phyloP scores from a whole-genome alignment of 768 basidiomycete species.

The Agaricus bisporus region DNA sequence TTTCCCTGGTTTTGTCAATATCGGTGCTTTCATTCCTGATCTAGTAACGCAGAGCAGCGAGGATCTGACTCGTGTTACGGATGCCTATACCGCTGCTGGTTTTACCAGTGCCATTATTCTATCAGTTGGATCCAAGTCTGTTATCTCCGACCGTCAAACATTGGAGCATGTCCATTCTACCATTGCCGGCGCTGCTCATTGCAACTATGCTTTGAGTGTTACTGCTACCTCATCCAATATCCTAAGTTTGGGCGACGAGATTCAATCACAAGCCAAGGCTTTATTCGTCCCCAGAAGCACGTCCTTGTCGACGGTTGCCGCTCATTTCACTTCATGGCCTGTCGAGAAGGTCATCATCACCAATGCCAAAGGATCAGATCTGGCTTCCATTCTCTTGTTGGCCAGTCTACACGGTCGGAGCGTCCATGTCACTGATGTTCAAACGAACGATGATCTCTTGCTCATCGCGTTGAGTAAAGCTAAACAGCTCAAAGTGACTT shows the following conservation, averaged over 20 bases:
- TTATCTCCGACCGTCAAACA: constrained; percentile 60
- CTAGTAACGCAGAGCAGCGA: constrained; percentile 47
- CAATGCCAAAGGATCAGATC: constrained; percentile 85
- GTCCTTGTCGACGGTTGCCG: constrained; percentile 70
- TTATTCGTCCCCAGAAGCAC: constrained; percentile 75
- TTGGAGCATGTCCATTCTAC: constrained; percentile 68
- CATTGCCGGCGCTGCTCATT: constrained; percentile 60
- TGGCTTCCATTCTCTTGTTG: constrained; percentile 88
- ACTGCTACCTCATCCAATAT: constrained; percentile 69
- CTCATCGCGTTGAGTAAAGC: constrained; percentile 93
- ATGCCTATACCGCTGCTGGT: constrained; percentile 83
- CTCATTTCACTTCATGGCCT: constrained; percentile 89
- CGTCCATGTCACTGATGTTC: constrained; percentile 89
- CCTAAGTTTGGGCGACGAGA: constrained; percentile 60
- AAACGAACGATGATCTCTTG: constrained; percentile 77
- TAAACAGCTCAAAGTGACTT: constrained; percentile 90
- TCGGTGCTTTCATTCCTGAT: constrained; percentile 79
- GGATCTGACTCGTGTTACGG: constrained; percentile 63
- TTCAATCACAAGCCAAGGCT: constrained; percentile 74
- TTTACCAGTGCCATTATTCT: constrained; percentile 83
- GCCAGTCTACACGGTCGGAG: constrained; percentile 89
- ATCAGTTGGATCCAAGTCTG: constrained; percentile 56
- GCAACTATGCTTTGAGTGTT: constrained; percentile 83
- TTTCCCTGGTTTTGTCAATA: constrained; percentile 89
- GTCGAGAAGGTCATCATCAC: constrained; percentile 89